A percentile compares a stretch with the other conserved stretches of the same genome.
These are phyloP conservation scores for Debaryomyces sp. DNA, from an alignment of 1,139 yeast genomes.

Conservation along the genomic window DNA sequence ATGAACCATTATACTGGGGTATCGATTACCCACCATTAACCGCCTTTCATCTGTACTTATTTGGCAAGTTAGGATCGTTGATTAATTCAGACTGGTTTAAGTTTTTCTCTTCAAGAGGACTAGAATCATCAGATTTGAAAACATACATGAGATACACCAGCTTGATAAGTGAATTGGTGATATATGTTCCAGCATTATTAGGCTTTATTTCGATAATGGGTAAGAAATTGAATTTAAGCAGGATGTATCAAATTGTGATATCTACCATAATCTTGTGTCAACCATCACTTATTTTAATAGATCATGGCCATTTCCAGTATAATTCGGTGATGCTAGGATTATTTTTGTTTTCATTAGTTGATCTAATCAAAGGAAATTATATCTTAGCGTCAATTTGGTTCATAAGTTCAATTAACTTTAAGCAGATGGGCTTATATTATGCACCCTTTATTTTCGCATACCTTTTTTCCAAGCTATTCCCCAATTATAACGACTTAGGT, in stretches of 20 bases:
- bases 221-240: conserved; percentile 50
- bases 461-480: conserved; percentile 51
- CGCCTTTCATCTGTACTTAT: conserved; percentile 84
- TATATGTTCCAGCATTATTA: conserved; percentile 82
- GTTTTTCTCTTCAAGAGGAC: conserved; percentile 71
- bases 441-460: conserved; percentile 87
- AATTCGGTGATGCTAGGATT: conserved; percentile 94
- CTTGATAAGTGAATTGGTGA: conserved; percentile 68
- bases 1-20: conserved; percentile 93
- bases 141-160: conserved; percentile 85
- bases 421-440: conserved; percentile 95
- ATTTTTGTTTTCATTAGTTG: conserved; percentile 66
- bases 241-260: conserved; percentile 77
- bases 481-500: conserved; percentile 22
- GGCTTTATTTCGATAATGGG: conserved; percentile 71
- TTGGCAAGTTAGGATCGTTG: conserved; percentile 72
- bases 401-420: conserved; percentile 76
- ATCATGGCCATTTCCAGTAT: conserved; percentile 97
- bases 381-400: conserved; percentile 79
- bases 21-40: conserved; percentile 97
- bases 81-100: conserved; percentile 76
- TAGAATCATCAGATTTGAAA: conserved; percentile 66
- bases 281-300: conserved; percentile 81
- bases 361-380: conserved; percentile 64
- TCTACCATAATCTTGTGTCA: conserved; percentile 77